Base-by-base conservation (phyloP, 352 stramenopile genomes). In the Pythium volutum region DNA sequence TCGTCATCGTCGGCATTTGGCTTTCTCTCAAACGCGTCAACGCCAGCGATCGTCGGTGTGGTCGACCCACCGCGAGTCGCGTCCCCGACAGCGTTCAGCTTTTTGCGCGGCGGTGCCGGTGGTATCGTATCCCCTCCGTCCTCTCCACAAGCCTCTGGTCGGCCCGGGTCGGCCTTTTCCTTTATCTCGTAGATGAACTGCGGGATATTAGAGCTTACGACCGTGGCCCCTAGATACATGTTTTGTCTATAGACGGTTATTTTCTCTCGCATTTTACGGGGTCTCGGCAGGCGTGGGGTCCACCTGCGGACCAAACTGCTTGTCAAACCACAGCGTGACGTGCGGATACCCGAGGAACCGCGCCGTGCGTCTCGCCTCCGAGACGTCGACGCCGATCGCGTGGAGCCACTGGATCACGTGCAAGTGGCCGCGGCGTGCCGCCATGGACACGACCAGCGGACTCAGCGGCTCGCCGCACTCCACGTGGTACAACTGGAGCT, bases 71-170 rank as follows among this genome's bases (percentile, higher is more conserved):
- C 74, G 4, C 64, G 75, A 9, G 62, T 73, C 20, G 64, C 75
- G 29, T 91, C 79, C 8, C 81, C 79, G 3, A 88, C 77, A 0
- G 75, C 70, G 5, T 89, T 91, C 62, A 72, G 76, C 36, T 89
- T 91, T 46, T 46, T 91, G 33, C 67, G 55, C 23, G 34, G 55
- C 26, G 34, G 36, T 22, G 34, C 53, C 26, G 34, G 36, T 22
- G 33, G 22, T 18, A 22, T 58, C 25, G 72, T 71, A 7, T 75
- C 74, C 9, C 70, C 73, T 2, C 71, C 70, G 3, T 61, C 76
- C 2, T 59, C 58, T 33, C 50, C 58, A 16, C 49, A 34, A 3
- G 39, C 65, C 11, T 49, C 65, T 22, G 33, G 27, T 9, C 41
- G 38, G 23, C 29, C 29, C 10, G 48, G 59, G 16, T 72, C 65